Percentiles rank a stretch among this genome's conserved stretches.
These are phyloP conservation scores for Heterobasidion occidentale DNA, from an alignment of 1,284 basidiomycete species.

Conservation along the genomic window DNA sequence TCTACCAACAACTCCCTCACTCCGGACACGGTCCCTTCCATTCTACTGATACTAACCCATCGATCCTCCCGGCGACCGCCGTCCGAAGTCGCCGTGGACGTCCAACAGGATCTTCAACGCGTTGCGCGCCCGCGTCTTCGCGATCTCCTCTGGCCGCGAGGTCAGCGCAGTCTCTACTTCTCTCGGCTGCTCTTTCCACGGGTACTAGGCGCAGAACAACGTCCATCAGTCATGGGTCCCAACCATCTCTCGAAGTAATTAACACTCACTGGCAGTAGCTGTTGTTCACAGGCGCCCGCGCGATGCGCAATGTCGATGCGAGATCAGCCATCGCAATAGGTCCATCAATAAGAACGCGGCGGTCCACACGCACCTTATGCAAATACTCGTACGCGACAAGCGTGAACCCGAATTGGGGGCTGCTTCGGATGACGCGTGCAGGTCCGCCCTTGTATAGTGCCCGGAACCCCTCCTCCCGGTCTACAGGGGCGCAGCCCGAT, in stretches of 20 bases:
- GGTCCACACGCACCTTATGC: slow-evolving; percentile 43
- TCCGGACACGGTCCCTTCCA: not conserved
- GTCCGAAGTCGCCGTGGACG: slow-evolving; percentile 78
- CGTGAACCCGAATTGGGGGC: slow-evolving; percentile 89
- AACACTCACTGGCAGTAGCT: slow-evolving; percentile 65
- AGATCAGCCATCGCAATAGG: slow-evolving; percentile 1
- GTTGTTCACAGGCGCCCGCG: not conserved
- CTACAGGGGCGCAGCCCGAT: slow-evolving; percentile 26
- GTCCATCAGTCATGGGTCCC: slow-evolving; percentile 13
- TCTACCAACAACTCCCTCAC: not conserved
- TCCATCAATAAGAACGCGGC: not conserved
- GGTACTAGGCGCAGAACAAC: slow-evolving; percentile 13
- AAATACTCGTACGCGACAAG: slow-evolving; percentile 83
- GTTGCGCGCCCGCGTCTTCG: slow-evolving; percentile 84
- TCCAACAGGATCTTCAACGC: slow-evolving; percentile 86
- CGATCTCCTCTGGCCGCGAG: slow-evolving; percentile 72
- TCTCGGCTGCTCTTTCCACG: slow-evolving; percentile 43
- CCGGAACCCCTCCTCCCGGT: slow-evolving; percentile 79
- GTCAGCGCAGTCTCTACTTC: slow-evolving; percentile 67
- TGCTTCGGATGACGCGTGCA: slow-evolving; percentile 85
- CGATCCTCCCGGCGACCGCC: slow-evolving; percentile 21
- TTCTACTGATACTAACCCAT: not conserved
- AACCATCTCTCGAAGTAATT: slow-evolving; percentile 14
- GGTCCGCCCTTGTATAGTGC: slow-evolving; percentile 96
- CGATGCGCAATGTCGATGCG: not conserved